These are phyloP conservation scores for Murraya koenigii DNA, from an alignment of 345 rosid genomes.

Conservation along the genomic window DNA sequence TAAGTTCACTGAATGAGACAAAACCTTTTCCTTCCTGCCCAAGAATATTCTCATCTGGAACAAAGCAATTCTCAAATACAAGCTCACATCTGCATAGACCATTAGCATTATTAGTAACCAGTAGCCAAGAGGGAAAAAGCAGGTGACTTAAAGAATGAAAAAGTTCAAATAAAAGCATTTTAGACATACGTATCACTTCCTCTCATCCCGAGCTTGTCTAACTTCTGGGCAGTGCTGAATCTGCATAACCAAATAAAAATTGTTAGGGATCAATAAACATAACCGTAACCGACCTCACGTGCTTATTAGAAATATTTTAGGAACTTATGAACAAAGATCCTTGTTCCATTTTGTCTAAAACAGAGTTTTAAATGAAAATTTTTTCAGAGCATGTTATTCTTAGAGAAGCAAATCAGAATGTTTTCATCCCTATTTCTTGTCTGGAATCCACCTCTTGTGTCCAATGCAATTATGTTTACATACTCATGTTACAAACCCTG, in stretches of 20 bases:
- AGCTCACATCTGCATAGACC: constrained; percentile 80
- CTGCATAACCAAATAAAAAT: constrained; percentile 45
- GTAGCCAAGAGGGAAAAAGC: constrained; percentile 13
- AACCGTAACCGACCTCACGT: background rate
- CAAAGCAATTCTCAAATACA: constrained; percentile 87
- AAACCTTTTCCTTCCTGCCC: constrained; percentile 91
- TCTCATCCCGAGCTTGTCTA: constrained; percentile 97
- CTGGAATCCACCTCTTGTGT: background rate
- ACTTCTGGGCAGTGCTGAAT: constrained; percentile 90
- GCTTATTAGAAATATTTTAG: background rate
- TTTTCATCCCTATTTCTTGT: background rate
- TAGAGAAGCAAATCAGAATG: background rate
- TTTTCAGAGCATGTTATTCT: background rate
- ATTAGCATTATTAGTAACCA: constrained; percentile 27
- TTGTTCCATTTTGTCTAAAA: background rate
- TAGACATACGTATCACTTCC: constrained; percentile 89
- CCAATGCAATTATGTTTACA: background rate
- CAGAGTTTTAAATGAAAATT: background rate
- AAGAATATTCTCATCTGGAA: constrained; percentile 85
- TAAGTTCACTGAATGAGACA: constrained; percentile 21
- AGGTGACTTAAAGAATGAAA: constrained; percentile 14
- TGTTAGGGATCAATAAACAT: background rate
- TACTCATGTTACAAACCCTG: background rate
- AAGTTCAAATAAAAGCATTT: constrained; percentile 18
- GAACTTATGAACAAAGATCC: background rate